Evolutionary conservation across 371 early-diverging fungal species (phyloP).

Genomic region (Mucor racemosus): DNA sequence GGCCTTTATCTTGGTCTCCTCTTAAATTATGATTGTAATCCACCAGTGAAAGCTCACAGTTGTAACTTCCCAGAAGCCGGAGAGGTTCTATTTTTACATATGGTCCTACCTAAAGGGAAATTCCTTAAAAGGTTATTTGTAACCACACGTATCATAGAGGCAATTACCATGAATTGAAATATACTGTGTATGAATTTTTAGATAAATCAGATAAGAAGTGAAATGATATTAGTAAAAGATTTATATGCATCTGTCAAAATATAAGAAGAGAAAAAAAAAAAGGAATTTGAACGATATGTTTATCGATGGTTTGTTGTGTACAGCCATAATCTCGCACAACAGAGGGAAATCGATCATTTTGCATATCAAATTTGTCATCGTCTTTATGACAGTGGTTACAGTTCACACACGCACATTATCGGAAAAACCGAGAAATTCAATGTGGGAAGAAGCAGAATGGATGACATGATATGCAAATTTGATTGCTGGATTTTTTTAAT

Average conservation of each 20-base stretch:
- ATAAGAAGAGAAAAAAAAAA: background rate
- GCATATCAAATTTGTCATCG: constrained; percentile 1
- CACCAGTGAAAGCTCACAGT: too few species aligned
- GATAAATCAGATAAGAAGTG: background rate
- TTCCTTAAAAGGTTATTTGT: background rate
- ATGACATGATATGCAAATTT: background rate
- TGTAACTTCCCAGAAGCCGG: background rate
- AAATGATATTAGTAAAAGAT: background rate
- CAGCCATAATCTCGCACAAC: background rate
- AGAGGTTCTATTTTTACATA: background rate
- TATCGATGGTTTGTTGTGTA: background rate
- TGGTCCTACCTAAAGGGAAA: background rate
- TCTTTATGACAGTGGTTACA: background rate
- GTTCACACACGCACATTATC: background rate
- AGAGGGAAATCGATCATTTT: background rate
- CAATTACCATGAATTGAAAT: background rate
- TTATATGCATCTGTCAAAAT: background rate
- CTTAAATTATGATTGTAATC: too few species aligned
- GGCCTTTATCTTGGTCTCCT: too few species aligned
- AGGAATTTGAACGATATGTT: background rate
- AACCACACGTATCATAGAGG: background rate
- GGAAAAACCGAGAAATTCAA: background rate
- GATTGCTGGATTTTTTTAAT: background rate
- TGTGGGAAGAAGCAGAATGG: background rate
- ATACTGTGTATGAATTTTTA: background rate